Conservation (phyloP, 2,329 filamentous ascomycete species). For the Rachicladosporium sp. region DNA sequence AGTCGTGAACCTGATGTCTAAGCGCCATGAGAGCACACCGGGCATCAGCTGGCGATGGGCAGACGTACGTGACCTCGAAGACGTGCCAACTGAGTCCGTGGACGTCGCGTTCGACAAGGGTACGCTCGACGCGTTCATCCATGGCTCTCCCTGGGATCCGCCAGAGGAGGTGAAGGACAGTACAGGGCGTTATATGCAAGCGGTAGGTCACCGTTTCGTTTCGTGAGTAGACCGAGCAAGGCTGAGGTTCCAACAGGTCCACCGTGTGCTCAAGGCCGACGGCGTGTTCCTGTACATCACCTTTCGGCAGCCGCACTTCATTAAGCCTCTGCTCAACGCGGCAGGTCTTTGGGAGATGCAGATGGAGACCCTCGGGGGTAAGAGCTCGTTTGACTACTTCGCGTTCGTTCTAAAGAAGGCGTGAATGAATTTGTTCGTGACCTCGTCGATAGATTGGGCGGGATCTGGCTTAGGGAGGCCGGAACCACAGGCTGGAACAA, state of each 20-base stretch:
- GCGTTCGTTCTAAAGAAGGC: constrained; percentile 31
- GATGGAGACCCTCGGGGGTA: constrained; percentile 29
- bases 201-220: constrained; percentile 9
- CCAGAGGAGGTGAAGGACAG: constrained; percentile 19
- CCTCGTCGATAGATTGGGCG: no score
- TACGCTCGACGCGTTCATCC: constrained; percentile 24
- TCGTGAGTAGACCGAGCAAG: background rate
- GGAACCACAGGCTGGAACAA: no score
- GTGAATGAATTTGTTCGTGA: background rate
- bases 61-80: constrained; percentile 41
- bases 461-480: no score
- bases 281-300: constrained; percentile 28
- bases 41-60: constrained; percentile 39
- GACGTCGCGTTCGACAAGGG: constrained; percentile 41
- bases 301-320: constrained; percentile 44
- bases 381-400: constrained; percentile 38
- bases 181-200: constrained; percentile 13
- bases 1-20: constrained; percentile 41
- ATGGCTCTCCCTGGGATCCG: constrained; percentile 21
- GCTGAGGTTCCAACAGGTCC: constrained; percentile 8
- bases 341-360: constrained; percentile 34
- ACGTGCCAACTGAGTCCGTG: constrained; percentile 30
- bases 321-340: constrained; percentile 35
- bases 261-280: constrained; percentile 17
- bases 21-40: constrained; percentile 26